Percentiles rank a stretch among this genome's conserved stretches.
Conservation (phyloP, 495 filamentous ascomycete species). For the Talaromyces thailandensis region DNA sequence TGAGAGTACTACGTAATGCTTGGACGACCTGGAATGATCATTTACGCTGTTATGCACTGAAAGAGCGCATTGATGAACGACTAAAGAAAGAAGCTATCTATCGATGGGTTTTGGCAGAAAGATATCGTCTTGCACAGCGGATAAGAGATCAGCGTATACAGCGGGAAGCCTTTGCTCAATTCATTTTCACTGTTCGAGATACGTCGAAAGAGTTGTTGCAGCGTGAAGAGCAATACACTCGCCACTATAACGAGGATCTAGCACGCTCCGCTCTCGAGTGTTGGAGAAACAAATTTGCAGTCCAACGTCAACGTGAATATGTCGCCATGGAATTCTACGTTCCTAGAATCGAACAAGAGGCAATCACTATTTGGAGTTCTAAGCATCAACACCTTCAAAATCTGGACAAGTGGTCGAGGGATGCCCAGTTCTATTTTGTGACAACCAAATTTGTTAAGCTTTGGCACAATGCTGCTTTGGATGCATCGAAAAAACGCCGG, state of each 20-base stretch:
- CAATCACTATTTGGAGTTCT: conserved; percentile 38
- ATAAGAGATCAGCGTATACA: conserved; percentile 43
- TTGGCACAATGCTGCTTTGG: conserved; percentile 45
- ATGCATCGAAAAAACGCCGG: conserved; percentile 44
- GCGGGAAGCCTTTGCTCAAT: conserved; percentile 31
- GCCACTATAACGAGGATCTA: conserved; percentile 21
- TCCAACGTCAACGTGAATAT: conserved; percentile 37
- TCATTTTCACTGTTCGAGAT: conserved; percentile 29
- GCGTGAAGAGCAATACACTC: conserved; percentile 27
- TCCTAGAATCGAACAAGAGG: conserved; percentile 38
- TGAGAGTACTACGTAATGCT: conserved; percentile 46
- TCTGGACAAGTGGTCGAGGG: conserved; percentile 42
- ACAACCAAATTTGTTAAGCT: conserved; percentile 41
- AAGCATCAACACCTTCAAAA: conserved; percentile 35
- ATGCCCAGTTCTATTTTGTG: conserved; percentile 53
- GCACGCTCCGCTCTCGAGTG: conserved; percentile 27
- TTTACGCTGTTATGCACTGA: conserved; percentile 46
- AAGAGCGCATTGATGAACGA: conserved; percentile 47
- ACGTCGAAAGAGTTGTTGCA: conserved; percentile 30
- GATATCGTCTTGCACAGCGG: conserved; percentile 42
- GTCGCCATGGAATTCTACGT: conserved; percentile 46
- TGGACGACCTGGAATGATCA: conserved; percentile 61
- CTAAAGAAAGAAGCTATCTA: conserved; percentile 50
- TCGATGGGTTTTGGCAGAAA: conserved; percentile 52
- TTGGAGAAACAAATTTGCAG: conserved; percentile 34